A percentile compares a stretch with the other conserved stretches of the same genome.
These are phyloP conservation scores for Suhomyces ambrosiae DNA, from an alignment of 1,139 yeast genomes.

Conservation along the genomic window DNA sequence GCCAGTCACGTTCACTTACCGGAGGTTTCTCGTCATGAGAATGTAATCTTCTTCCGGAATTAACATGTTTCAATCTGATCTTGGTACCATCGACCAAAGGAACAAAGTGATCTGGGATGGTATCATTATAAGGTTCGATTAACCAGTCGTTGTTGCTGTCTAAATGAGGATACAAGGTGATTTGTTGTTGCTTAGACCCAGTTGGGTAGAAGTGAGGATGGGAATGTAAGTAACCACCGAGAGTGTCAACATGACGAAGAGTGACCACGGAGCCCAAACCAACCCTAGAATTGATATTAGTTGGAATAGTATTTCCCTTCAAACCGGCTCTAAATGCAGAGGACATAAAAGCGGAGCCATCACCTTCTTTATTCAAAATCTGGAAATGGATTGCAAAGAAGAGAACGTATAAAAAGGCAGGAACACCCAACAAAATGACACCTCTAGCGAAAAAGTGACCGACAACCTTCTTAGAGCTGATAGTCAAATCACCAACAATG, in stretches of 20 bases:
- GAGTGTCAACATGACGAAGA: conserved; percentile 79
- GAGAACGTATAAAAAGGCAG: conserved; percentile 62
- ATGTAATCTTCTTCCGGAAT: conserved; percentile 81
- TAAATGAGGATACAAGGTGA: conserved; percentile 89
- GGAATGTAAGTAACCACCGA: conserved; percentile 95
- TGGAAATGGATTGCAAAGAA: conserved; percentile 83
- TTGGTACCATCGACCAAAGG: conserved; percentile 77
- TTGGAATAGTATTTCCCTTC: conserved; percentile 70
- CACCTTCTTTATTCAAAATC: conserved; percentile 72
- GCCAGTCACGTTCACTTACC: conserved; percentile 92
- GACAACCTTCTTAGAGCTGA: conserved; percentile 51
- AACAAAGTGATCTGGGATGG: conserved; percentile 54
- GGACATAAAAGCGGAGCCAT: conserved; percentile 86
- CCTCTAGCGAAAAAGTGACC: conserved; percentile 62
- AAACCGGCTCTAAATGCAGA: conserved; percentile 85
- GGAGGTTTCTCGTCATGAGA: conserved; percentile 97
- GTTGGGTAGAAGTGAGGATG: conserved; percentile 82
- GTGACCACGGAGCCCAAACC: conserved; percentile 84
- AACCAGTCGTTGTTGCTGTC: conserved; percentile 88
- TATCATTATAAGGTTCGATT: conserved; percentile 65
- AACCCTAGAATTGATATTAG: conserved; percentile 72
- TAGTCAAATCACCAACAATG: conserved; percentile 78
- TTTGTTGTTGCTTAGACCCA: conserved; percentile 95
- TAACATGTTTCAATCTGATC: conserved; percentile 72
- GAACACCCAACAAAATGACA: conserved; percentile 65